Evolutionary conservation across 2,329 filamentous ascomycete species (phyloP).

Genomic region (Ilyonectria robusta): DNA sequence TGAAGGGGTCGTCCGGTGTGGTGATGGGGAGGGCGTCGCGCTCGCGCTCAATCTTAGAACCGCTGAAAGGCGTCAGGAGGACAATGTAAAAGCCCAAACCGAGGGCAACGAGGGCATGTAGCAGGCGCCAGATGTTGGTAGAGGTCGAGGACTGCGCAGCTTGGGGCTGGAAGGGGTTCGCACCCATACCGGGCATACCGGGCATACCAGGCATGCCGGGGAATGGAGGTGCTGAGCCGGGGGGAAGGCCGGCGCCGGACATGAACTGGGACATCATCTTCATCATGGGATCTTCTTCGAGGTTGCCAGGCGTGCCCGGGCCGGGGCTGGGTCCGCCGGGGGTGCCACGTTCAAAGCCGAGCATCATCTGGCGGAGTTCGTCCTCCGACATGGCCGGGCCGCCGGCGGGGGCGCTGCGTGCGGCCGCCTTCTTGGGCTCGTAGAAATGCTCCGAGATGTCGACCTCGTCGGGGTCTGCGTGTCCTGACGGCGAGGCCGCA

Average conservation of each 20-base stretch:
- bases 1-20: constrained; percentile 41
- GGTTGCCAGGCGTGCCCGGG: constrained; percentile 37
- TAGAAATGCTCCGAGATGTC: constrained; percentile 85
- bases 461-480: constrained; percentile 80
- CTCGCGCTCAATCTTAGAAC: constrained; percentile 73
- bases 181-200: constrained; percentile 59
- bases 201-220: constrained; percentile 59
- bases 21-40: constrained; percentile 50
- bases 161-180: constrained; percentile 52
- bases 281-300: constrained; percentile 60
- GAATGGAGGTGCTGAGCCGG: constrained; percentile 52
- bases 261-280: constrained; percentile 84
- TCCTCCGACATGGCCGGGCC: constrained; percentile 65
- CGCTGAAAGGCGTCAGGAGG: constrained; percentile 77
- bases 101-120: constrained; percentile 81
- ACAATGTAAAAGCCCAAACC: constrained; percentile 80
- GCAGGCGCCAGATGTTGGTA: constrained; percentile 76
- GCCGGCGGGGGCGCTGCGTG: constrained; percentile 47
- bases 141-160: constrained; percentile 49
- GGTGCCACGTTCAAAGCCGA: constrained; percentile 63
- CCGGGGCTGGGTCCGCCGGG: constrained; percentile 48
- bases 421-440: constrained; percentile 61
- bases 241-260: constrained; percentile 53
- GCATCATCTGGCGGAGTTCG: constrained; percentile 76
- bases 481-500: constrained; percentile 51